phyloP scores from a whole-genome alignment of 2,329 filamentous ascomycete genomes.

The Beauveria medogensis region DNA sequence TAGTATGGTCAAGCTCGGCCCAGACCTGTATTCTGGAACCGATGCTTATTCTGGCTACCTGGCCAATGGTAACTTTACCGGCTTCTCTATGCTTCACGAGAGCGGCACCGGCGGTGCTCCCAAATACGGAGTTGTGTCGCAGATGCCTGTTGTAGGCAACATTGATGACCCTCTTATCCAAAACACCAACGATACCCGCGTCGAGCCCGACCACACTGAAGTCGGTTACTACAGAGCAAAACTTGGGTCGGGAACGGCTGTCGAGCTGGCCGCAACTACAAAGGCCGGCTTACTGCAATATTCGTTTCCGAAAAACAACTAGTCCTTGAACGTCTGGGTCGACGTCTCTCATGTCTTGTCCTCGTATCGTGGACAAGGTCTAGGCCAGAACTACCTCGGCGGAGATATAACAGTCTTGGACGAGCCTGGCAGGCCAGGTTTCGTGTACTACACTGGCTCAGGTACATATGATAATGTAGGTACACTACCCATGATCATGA shows the following conservation, averaged over 20 bases:
- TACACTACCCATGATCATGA: too few species aligned
- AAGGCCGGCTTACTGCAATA: constrained; percentile 56
- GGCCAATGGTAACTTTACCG: constrained; percentile 43
- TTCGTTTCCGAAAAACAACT: constrained; percentile 38
- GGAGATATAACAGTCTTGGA: constrained; percentile 47
- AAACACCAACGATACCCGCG: constrained; percentile 47
- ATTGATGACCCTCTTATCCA: constrained; percentile 47
- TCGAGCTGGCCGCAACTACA: constrained; percentile 48
- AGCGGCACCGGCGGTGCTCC: constrained; percentile 61
- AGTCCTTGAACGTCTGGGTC: constrained; percentile 43
- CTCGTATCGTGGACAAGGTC: constrained; percentile 50
- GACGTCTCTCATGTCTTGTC: constrained; percentile 60
- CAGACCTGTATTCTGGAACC: constrained; percentile 38
- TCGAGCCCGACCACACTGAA: constrained; percentile 39
- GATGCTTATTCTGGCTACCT: constrained; percentile 48
- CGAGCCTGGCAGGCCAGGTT: constrained; percentile 18
- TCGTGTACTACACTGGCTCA: constrained; percentile 46
- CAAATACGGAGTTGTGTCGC: constrained; percentile 59
- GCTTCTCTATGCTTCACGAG: constrained; percentile 58
- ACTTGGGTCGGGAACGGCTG: constrained; percentile 45
- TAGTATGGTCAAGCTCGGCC: constrained; percentile 42
- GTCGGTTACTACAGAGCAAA: constrained; percentile 55
- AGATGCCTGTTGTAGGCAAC: constrained; percentile 45
- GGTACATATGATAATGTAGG: constrained; percentile 54
- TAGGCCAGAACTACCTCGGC: constrained; percentile 55